Evolutionary conservation across 306 rosid genomes (phyloP).

Genomic region (Quercus gilva): DNA sequence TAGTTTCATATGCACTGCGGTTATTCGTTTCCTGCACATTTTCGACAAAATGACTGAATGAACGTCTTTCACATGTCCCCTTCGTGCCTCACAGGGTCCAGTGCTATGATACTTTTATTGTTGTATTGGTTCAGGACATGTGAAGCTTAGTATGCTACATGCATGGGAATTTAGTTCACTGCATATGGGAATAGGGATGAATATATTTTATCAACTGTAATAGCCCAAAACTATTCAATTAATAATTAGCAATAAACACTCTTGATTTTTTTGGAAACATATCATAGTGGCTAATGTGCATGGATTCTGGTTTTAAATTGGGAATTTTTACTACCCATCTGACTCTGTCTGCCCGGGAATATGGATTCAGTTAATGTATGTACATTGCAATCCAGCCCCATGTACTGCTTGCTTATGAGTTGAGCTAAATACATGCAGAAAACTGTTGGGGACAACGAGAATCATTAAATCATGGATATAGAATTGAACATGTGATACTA

Average conservation of each 20-base stretch:
- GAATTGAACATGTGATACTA: conserved; percentile 32
- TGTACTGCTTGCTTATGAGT: neutral
- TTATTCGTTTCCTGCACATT: neutral
- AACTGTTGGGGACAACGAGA: neutral
- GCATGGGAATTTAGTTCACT: neutral
- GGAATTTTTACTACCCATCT: neutral
- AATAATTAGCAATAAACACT: neutral
- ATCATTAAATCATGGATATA: conserved; percentile 1
- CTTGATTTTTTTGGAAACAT: neutral
- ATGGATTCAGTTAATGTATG: neutral
- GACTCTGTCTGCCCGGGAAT: neutral
- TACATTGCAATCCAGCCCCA: neutral
- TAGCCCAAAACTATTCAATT: neutral
- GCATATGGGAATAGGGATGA: neutral
- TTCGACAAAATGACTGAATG: neutral
- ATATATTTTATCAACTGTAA: neutral
- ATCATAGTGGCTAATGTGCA: neutral
- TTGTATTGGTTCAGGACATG: neutral
- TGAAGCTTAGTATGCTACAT: neutral
- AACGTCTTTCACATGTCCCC: too few relatives aligned
- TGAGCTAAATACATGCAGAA: neutral
- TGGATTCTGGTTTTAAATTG: neutral
- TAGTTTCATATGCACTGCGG: neutral
- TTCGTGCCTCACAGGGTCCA: neutral
- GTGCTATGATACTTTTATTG: neutral